Conservation (phyloP, 257 asterid genomes). For the Salvia rosmarinus region DNA sequence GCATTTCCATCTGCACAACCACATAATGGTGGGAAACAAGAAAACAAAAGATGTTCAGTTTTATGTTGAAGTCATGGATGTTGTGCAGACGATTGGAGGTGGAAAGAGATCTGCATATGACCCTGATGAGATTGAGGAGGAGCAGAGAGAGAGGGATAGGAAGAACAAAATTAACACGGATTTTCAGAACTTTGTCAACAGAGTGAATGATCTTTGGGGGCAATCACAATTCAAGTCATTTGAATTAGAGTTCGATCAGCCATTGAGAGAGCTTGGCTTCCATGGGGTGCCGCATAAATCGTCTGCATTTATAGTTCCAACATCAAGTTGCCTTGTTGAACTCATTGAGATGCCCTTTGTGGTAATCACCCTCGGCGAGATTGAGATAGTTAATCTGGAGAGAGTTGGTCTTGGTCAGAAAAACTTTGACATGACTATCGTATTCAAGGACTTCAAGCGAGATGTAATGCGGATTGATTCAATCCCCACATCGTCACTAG, state of each 20-base stretch:
- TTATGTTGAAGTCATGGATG: conserved; percentile 69
- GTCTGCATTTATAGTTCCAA: conserved; percentile 59
- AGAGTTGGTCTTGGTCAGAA: conserved; percentile 73
- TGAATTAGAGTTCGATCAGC: conserved; percentile 67
- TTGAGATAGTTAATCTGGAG: conserved; percentile 64
- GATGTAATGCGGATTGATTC: conserved; percentile 65
- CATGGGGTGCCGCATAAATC: conserved; percentile 63
- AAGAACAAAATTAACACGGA: conserved; percentile 62
- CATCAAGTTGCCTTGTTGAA: conserved; percentile 63
- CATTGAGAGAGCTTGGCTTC: conserved; percentile 63
- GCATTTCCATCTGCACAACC: conserved; percentile 67
- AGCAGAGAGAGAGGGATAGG: conserved; percentile 61
- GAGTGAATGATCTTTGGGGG: conserved; percentile 60
- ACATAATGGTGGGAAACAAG: conserved; percentile 68
- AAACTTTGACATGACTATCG: conserved; percentile 67
- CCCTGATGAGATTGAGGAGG: conserved; percentile 78
- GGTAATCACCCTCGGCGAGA: conserved; percentile 54
- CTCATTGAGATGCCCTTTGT: conserved; percentile 59
- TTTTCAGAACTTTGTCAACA: conserved; percentile 58
- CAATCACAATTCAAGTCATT: conserved; percentile 46
- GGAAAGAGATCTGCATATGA: conserved; percentile 66
- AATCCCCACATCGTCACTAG: conserved; percentile 58
- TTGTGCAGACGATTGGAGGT: conserved; percentile 63
- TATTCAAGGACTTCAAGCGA: conserved; percentile 66
- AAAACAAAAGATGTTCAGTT: conserved; percentile 67